Evolutionary conservation across 2,329 filamentous ascomycete genomes (phyloP), one percentile per base, ranked within the genome.

Genomic region (Verticillium klebahnii): DNA sequence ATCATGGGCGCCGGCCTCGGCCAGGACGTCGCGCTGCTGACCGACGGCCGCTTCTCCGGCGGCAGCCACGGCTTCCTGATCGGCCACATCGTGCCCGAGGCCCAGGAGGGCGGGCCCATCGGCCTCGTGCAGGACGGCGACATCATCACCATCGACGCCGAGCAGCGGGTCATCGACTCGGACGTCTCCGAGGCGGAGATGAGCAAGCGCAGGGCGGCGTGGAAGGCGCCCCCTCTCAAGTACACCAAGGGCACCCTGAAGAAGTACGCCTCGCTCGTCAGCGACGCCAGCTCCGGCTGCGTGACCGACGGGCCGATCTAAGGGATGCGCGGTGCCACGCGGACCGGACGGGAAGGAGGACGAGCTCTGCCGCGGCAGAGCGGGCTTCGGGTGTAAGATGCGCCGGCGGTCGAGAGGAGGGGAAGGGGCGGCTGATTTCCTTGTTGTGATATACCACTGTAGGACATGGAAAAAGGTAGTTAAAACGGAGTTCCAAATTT

Each of bases 1-100:
- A 90, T 97, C 71, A 97, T 97, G 92, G 93, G 93, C 60, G 92
- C 92, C 6, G 90, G 90, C 40, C 84, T 97, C 54, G 89, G 89
- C 68, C 83, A 90, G 69, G 89, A 92, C 68, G 87, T 91, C 15
- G 89, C 89, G 1, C 84, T 92, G 56, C 82, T 92, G 64, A 91
- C 89, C 2, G 89, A 93, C 69, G 87, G 87, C 0, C 86, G 90
- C 45, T 93, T 92, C 81, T 90, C 86, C 9, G 92, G 92, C 62
- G 92, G 91, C 59, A 90, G 86, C 64, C 91, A 95, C 82, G 91
- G 91, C 45, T 95, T 95, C 83, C 80, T 95, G 68, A 94, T 95
- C 69, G 91, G 91, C 1, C 91, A 95, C 76, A 90, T 96, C 65
- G 91, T 93, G 50, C 92, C 92, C 31, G 92, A 96, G 78, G 92